Conservation (phyloP, 2,329 filamentous ascomycete genomes). For the Diaporthe batatas region DNA sequence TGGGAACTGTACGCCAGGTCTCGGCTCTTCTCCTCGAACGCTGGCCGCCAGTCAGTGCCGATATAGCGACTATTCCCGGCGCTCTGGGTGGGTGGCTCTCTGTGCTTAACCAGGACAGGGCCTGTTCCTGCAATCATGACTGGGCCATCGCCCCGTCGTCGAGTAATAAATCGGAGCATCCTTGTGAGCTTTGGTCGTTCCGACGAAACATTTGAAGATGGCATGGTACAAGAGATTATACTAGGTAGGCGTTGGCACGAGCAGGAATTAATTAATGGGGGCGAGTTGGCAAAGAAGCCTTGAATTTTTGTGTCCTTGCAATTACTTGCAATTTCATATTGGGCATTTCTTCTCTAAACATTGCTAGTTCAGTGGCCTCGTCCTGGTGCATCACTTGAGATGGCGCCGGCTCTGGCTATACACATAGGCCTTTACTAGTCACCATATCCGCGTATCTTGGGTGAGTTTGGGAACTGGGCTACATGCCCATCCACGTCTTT, state of each 20-base stretch:
- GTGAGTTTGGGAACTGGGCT: not conserved
- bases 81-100: not conserved
- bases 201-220: not conserved
- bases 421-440: not conserved
- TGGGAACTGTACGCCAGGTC: not conserved
- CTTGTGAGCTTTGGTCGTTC: not conserved
- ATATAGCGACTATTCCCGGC: not conserved
- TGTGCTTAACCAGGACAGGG: too few species aligned
- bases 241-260: not conserved
- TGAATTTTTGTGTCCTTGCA: not conserved
- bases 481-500: too few species aligned
- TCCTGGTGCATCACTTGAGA: too few species aligned
- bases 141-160: not conserved
- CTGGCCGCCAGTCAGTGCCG: not conserved
- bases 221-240: not conserved
- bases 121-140: not conserved
- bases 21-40: not conserved
- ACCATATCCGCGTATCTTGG: not conserved
- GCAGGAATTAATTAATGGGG: too few species aligned
- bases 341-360: not conserved
- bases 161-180: not conserved
- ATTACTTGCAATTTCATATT: not conserved
- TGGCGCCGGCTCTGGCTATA: constrained; percentile 2
- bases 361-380: not conserved
- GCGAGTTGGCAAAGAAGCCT: not conserved